These are phyloP conservation scores for Peronospora tabacina DNA, from an alignment of 352 stramenopile species.

Conservation along the genomic window DNA sequence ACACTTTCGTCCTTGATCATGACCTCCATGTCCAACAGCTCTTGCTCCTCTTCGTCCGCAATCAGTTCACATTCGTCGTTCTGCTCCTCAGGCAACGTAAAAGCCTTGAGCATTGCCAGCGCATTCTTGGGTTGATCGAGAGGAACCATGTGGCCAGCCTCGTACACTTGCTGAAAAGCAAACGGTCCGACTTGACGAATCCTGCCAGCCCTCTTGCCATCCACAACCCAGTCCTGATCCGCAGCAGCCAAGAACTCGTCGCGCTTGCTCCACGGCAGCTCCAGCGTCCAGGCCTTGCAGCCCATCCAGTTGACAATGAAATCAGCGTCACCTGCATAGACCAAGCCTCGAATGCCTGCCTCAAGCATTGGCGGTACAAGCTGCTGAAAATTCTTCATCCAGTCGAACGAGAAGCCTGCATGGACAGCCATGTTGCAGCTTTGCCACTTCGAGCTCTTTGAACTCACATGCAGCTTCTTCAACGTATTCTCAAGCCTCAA, in stretches of 20 bases:
- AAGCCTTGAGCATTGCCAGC: constrained; percentile 92
- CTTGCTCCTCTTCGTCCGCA: constrained; percentile 14
- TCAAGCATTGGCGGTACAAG: constrained; percentile 89
- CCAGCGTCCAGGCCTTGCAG: constrained; percentile 93
- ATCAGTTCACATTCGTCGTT: constrained; percentile 15
- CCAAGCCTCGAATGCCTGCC: constrained; percentile 83
- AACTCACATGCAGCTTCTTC: constrained; percentile 79
- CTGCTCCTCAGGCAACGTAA: constrained; percentile 49
- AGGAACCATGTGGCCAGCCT: constrained; percentile 95
- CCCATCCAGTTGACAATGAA: constrained; percentile 98
- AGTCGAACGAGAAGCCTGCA: constrained; percentile 90
- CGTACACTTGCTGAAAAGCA: constrained; percentile 92
- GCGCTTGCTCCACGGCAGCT: constrained; percentile 87
- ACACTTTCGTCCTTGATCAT: constrained; percentile 31
- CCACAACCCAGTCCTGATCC: constrained; percentile 55
- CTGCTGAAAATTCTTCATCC: constrained; percentile 95
- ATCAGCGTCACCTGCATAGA: constrained; percentile 96
- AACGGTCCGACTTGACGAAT: constrained; percentile 60
- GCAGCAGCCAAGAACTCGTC: constrained; percentile 38
- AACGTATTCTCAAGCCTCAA: constrained; percentile 74
- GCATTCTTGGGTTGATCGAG: constrained; percentile 90
- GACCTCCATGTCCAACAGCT: constrained; percentile 20
- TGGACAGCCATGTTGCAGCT: constrained; percentile 95
- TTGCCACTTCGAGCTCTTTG: constrained; percentile 82
- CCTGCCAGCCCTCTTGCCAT: constrained; percentile 54